phyloP scores from a whole-genome alignment of 2,329 filamentous ascomycete genomes.

The Pestalotiopsis sp. region DNA sequence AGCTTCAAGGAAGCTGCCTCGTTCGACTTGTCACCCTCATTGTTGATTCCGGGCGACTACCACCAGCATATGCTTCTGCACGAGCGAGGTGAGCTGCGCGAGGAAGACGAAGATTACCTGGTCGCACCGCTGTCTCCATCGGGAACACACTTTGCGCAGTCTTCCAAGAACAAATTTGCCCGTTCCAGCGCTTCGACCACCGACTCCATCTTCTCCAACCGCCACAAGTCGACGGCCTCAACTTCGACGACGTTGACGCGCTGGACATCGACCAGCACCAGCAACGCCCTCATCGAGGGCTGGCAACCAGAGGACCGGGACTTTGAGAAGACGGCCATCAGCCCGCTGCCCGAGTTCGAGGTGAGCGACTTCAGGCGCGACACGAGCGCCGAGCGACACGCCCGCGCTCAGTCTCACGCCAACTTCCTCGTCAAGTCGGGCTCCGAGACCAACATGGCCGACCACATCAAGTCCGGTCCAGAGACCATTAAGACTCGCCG shows the following conservation, averaged over 20 bases:
- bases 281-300: conserved; percentile 38
- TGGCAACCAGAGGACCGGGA: conserved; percentile 19
- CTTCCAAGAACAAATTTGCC: conserved; percentile 27
- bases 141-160: conserved; percentile 34
- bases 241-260: conserved; percentile 54
- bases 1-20: conserved; percentile 61
- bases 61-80: conserved; percentile 52
- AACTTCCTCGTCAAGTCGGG: conserved; percentile 19
- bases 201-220: conserved; percentile 47
- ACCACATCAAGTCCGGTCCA: conserved; percentile 16
- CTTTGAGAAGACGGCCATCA: conserved; percentile 13
- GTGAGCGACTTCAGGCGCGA: conserved; percentile 15
- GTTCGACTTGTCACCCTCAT: conserved; percentile 59
- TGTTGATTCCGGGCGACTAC: conserved; percentile 63
- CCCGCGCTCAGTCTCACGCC: conserved; percentile 29
- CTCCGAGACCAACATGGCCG: conserved; percentile 14
- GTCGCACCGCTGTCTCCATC: conserved; percentile 26
- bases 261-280: conserved; percentile 50
- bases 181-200: conserved; percentile 58
- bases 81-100: conserved; percentile 31
- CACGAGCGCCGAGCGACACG: conserved; percentile 24
- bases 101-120: conserved; percentile 33
- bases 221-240: conserved; percentile 55
- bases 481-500: conserved; percentile 25
- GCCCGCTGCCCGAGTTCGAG: conserved; percentile 9